Base-by-base conservation (phyloP, 2,329 filamentous ascomycete species). In the Shiraia bambusicola region DNA sequence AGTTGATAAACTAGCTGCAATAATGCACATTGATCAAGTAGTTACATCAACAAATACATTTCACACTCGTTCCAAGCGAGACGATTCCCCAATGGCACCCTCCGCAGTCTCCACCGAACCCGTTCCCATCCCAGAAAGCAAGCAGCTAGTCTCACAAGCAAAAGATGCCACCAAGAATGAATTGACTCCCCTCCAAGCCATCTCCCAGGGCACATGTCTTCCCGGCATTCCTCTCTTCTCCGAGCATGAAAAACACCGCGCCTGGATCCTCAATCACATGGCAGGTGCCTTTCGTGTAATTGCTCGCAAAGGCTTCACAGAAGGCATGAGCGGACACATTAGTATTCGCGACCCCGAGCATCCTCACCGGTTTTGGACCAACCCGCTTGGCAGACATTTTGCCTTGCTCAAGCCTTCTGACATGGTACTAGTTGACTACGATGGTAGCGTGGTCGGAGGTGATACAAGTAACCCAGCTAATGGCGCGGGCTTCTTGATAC, bases 271-370 rank as follows among this genome's bases (percentile, higher is more conserved):
- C 8, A 71, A 79, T 19, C 83, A 87, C 66, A 85, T 85, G 76
- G 82, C 83, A 1, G 66, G 63, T 3, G 82, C 81, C 3, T 88
- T 88, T 66, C 80, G 84, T 19, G 76, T 85, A 59, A 87, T 85
- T 62, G 74, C 81, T 1, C 77, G 82, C 33, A 77, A 80, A 54
- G 81, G 80, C 35, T 86, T 81, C 65, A 81, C 79, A 0, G 84
- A 87, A 25, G 84, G 84, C 40, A 84, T 86, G 72, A 75, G 75
- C 19, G 84, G 84, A 0, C 83, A 87, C 63, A 87, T 88, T 50
- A 78, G 73, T 11, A 79, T 87, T 1, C 75, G 83, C 10, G 84
- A 87, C 59, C 83, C 84, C 0, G 81, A 86, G 61, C 72, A 79
- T 52, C 69, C 71, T 0, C 71, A 79, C 45, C 73, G 74, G 11